Conservation (phyloP, 2,329 filamentous ascomycete genomes). For the Pseudogymnoascus pannorum region DNA sequence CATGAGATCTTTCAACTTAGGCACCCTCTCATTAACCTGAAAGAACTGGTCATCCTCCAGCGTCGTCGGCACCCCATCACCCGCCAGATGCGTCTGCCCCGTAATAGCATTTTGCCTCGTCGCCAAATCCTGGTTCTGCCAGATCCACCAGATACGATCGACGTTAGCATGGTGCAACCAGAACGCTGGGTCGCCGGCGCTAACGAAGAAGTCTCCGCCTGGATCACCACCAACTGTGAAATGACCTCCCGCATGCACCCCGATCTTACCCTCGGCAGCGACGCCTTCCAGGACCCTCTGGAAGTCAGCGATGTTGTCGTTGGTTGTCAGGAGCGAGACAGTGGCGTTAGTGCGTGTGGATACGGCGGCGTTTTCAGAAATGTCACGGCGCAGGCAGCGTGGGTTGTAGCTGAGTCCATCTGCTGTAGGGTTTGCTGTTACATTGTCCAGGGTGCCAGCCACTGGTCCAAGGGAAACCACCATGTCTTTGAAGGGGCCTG, state of each 20-base stretch:
- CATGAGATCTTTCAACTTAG: background rate
- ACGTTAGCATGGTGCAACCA: slow-evolving; percentile 40
- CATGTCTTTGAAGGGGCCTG: slow-evolving; percentile 39
- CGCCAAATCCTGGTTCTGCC: slow-evolving; percentile 39
- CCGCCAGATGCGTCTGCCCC: slow-evolving; percentile 19
- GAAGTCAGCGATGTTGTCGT: slow-evolving; percentile 34
- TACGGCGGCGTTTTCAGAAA: slow-evolving; percentile 28
- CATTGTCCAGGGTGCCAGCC: slow-evolving; percentile 25
- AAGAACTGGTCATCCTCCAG: background rate
- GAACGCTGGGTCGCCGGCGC: slow-evolving; percentile 39
- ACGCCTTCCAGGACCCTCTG: slow-evolving; percentile 40
- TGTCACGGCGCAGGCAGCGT: slow-evolving; percentile 37
- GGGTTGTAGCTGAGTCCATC: slow-evolving; percentile 34
- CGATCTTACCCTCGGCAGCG: slow-evolving; percentile 27
- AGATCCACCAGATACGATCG: slow-evolving; percentile 42
- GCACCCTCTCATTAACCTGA: background rate
- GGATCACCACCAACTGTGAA: slow-evolving; percentile 40
- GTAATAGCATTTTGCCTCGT: slow-evolving; percentile 23
- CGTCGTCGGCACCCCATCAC: slow-evolving; percentile 13
- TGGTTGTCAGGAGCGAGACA: slow-evolving; percentile 33
- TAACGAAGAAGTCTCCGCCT: slow-evolving; percentile 38
- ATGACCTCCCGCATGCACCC: slow-evolving; percentile 36
- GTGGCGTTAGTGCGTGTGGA: slow-evolving; percentile 32
- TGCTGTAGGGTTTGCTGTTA: slow-evolving; percentile 29
- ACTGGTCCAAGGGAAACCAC: slow-evolving; percentile 42